Conservation (phyloP, 1,284 basidiomycete species). For the Austroboletus novae-zelandiae region DNA sequence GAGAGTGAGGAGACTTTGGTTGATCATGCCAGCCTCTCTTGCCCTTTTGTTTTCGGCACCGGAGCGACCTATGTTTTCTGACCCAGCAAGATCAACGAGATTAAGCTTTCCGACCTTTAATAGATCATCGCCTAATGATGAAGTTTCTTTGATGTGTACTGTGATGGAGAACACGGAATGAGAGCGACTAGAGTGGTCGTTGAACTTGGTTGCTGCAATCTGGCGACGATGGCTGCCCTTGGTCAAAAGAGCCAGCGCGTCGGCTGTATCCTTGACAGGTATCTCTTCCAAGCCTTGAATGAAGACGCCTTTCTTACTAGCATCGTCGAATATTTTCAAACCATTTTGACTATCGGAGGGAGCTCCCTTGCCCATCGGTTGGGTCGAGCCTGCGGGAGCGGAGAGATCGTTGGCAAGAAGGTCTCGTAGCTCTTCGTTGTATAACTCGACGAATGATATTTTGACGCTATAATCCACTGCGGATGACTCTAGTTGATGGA, state of each 20-base stretch:
- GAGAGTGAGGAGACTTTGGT: conserved; percentile 94
- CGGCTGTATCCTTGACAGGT: conserved; percentile 78
- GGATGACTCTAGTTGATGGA: conserved; percentile 81
- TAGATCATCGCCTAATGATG: conserved; percentile 80
- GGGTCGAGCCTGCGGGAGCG: conserved; percentile 55
- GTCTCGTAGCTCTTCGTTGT: conserved; percentile 99
- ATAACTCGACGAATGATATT: conserved; percentile 95
- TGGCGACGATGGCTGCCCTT: conserved; percentile 91
- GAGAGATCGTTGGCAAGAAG: conserved; percentile 76
- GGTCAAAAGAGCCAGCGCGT: conserved; percentile 83
- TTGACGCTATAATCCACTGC: conserved; percentile 89
- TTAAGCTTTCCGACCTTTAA: conserved; percentile 95
- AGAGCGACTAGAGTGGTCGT: conserved; percentile 95
- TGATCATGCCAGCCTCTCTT: conserved; percentile 98
- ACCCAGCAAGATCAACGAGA: conserved; percentile 95
- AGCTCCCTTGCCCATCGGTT: conserved; percentile 68
- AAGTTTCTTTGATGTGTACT: conserved; percentile 87
- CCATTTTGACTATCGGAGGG: conserved; percentile 44
- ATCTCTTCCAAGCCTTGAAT: conserved; percentile 96
- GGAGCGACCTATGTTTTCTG: conserved; percentile 95
- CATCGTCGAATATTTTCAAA: conserved; percentile 93
- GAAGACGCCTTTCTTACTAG: conserved; percentile 81
- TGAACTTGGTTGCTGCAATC: conserved; percentile 97
- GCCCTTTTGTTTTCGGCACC: conserved; percentile 96
- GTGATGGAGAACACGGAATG: conserved; percentile 99